phyloP scores from a whole-genome alignment of 768 basidiomycete genomes.

The Tephrocybe sp. region DNA sequence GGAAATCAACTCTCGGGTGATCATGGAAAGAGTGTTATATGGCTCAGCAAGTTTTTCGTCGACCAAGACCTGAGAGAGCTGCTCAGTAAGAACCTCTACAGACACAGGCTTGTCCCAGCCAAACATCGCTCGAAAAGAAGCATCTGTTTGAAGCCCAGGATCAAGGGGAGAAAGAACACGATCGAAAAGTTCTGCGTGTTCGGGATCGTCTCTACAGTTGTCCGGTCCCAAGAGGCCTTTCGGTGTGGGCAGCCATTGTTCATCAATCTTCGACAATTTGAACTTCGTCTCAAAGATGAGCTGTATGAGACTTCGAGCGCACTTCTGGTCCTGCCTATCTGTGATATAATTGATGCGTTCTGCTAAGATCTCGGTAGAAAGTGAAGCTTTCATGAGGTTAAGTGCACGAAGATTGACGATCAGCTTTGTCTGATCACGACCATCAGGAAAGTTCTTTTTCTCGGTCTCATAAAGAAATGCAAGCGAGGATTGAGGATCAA shows the following conservation, averaged over 20 bases:
- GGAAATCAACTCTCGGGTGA: slow-evolving; percentile 29
- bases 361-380: slow-evolving; percentile 28
- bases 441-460: slow-evolving; percentile 13
- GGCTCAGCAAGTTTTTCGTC: background rate
- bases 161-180: slow-evolving; percentile 33
- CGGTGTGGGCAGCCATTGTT: slow-evolving; percentile 38
- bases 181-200: slow-evolving; percentile 32
- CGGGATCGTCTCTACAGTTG: slow-evolving; percentile 28
- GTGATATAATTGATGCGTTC: slow-evolving; percentile 34
- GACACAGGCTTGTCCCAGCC: slow-evolving; percentile 38
- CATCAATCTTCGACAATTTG: slow-evolving; percentile 3
- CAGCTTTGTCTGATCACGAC: slow-evolving; percentile 9
- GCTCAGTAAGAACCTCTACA: slow-evolving; percentile 26
- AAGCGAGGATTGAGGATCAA: slow-evolving; percentile 32
- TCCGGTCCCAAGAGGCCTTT: slow-evolving; percentile 27
- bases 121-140: slow-evolving; percentile 27
- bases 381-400: slow-evolving; percentile 23
- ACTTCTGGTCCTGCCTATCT: background rate
- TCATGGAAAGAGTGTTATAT: slow-evolving; percentile 13
- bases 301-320: slow-evolving; percentile 21
- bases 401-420: slow-evolving; percentile 20
- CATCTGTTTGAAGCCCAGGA: slow-evolving; percentile 18
- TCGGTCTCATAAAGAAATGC: slow-evolving; percentile 22
- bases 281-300: slow-evolving; percentile 19
- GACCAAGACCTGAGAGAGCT: slow-evolving; percentile 21